Conservation (phyloP, 2,329 filamentous ascomycete species). For the Cladophialophora psammophila region DNA sequence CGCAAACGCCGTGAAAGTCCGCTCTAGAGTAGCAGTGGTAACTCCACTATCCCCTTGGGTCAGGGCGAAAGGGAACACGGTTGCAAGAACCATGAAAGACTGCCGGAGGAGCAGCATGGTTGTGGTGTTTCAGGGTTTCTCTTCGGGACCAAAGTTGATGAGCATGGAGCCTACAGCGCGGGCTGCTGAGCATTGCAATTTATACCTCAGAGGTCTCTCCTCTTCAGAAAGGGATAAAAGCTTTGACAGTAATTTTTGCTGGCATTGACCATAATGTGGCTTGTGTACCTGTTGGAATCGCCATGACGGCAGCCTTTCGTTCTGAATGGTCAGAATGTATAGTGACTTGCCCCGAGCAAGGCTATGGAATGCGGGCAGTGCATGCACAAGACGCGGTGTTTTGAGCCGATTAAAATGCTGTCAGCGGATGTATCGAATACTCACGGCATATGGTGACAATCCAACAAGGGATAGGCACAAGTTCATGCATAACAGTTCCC, state of each 20-base stretch:
- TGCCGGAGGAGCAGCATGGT: not conserved
- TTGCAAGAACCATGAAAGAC: not conserved
- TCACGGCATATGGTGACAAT: not conserved
- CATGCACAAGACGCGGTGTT: not conserved
- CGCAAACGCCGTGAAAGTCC: not conserved
- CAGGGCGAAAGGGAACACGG: not conserved
- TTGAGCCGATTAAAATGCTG: not conserved
- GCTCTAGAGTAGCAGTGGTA: not conserved
- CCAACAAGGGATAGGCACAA: too few relatives aligned
- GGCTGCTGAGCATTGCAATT: not conserved
- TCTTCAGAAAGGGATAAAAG: not conserved
- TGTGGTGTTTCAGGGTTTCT: not conserved
- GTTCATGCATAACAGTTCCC: too few relatives aligned
- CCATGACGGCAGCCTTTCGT: not conserved
- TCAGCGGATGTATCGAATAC: not conserved
- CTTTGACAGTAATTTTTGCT: not conserved
- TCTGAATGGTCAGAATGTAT: not conserved
- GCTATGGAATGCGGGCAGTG: not conserved
- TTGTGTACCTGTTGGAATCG: not conserved
- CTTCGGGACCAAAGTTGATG: not conserved
- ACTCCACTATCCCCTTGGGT: not conserved
- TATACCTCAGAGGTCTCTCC: not conserved
- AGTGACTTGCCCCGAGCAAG: not conserved
- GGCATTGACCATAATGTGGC: not conserved
- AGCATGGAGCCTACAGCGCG: not conserved